Evolutionary conservation across 176 grass and related monocot species (phyloP).

Genomic region (Echinochloa phyllopogon): DNA sequence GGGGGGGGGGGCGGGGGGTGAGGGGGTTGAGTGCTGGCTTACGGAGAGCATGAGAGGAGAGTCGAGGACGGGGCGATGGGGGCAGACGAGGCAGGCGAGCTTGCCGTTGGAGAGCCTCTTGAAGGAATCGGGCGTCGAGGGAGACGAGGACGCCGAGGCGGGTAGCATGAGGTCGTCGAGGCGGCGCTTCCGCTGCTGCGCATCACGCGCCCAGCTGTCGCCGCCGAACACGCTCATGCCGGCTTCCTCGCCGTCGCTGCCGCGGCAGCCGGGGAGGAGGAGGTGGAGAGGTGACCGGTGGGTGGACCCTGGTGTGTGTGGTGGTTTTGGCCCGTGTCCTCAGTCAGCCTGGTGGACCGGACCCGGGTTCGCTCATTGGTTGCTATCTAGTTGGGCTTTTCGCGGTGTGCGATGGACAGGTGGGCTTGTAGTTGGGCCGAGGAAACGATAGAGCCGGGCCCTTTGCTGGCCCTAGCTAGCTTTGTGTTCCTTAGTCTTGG

Average conservation of each 20-base stretch:
- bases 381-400: not conserved
- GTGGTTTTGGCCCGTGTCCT: not conserved
- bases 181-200: constrained; percentile 73
- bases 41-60: constrained; percentile 77
- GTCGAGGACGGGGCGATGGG: constrained; percentile 74
- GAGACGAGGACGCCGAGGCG: constrained; percentile 40
- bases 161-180: constrained; percentile 74
- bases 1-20: too few species aligned
- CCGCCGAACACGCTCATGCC: constrained; percentile 78
- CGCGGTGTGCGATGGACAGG: not conserved
- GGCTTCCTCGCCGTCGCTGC: constrained; percentile 11
- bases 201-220: constrained; percentile 73
- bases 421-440: not conserved
- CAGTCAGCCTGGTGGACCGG: not conserved
- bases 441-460: too few species aligned
- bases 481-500: not conserved
- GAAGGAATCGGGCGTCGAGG: constrained; percentile 56
- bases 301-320: not conserved
- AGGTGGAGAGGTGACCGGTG: not conserved
- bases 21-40: constrained; percentile 21
- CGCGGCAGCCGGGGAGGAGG: not conserved
- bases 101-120: constrained; percentile 73
- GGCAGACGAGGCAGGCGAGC: constrained; percentile 72
- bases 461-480: not conserved
- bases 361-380: not conserved